Evolutionary conservation across 768 basidiomycete species (phyloP).

Genomic region (Macrocybe gigantea): DNA sequence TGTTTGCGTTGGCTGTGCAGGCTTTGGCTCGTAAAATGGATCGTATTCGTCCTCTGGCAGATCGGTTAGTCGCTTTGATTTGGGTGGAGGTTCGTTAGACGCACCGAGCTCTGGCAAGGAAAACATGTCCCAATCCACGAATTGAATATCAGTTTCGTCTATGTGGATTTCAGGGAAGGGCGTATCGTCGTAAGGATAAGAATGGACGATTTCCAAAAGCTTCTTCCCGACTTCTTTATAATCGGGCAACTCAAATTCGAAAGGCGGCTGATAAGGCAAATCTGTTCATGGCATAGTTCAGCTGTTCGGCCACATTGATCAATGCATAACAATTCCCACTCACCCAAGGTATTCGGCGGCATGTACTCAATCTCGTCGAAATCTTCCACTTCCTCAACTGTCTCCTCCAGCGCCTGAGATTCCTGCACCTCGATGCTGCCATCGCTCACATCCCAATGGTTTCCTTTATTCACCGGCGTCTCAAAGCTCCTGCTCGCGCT

Average conservation of each 20-base stretch:
- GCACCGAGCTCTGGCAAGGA: conserved; percentile 23
- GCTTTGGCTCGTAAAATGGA: conserved; percentile 16
- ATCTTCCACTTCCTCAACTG: conserved; percentile 29
- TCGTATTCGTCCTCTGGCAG: conserved; percentile 18
- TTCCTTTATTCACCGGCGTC: conserved; percentile 61
- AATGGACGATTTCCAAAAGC: conserved; percentile 27
- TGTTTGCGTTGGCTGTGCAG: not conserved
- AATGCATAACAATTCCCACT: conserved; percentile 1
- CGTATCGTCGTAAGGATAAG: conserved; percentile 24
- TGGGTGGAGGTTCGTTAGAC: not conserved
- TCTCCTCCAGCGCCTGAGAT: conserved; percentile 19
- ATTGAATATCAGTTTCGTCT: conserved; percentile 14
- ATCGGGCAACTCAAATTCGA: conserved; percentile 39
- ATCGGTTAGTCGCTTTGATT: not conserved
- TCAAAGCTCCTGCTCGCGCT: conserved; percentile 47
- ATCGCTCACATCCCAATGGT: conserved; percentile 77
- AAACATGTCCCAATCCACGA: conserved; percentile 22
- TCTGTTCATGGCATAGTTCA: conserved; percentile 20
- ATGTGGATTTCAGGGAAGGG: conserved; percentile 24
- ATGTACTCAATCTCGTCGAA: conserved; percentile 48
- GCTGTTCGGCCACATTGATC: not conserved
- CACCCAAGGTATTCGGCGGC: conserved; percentile 41
- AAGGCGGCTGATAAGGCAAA: conserved; percentile 34
- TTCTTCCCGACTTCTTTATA: conserved; percentile 34
- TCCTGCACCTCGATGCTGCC: conserved; percentile 26